Evolutionary conservation across 768 basidiomycete species (phyloP), one percentile per base, ranked within the genome.

Genomic region (Hortiboletus campestris): DNA sequence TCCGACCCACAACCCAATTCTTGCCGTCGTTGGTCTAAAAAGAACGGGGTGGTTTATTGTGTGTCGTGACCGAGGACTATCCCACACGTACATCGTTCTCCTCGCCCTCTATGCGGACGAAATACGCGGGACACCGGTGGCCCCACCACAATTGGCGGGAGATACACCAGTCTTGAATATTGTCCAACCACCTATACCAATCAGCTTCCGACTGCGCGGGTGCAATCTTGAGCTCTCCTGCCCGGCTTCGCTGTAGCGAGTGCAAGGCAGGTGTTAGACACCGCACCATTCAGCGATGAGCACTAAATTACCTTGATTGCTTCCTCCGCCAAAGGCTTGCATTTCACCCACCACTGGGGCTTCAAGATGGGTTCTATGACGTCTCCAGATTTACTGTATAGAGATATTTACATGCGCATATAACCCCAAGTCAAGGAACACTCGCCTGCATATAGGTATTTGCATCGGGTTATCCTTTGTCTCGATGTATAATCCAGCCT

Each of bases 71-170:
- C 17, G 8, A 51, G 31, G 34, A 14, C 3, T n/a, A 34, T 45
- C 19, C 22, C 35, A 19, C 17, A 67, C 82, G 49, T 62, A 85
- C 89, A 50, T 94, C 85, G 51, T 83, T 81, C 3, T 80, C 78
- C 56, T 78, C 72, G 6, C 93, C 94, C 53, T 94, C 91, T 53
- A 98, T 83, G 43, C 82, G 81, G 45, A 97, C 87, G 57, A 94
- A 89, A 75, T 97, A 98, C 0, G 94, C 97, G 3, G 97, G 97
- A 68, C 86, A 89, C 53, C 97, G 85, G 68, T 98, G 96, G 29
- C 97, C 96, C 96, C 96, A 98, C 97, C 97, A 99, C 17, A 98
- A 80, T 68, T 99, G 97, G 51, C 97, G 89, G 2, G 97, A 98
- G 66, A 98, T 88, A 75, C 97, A 99, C 97, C 97, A 99, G 68